phyloP scores from a whole-genome alignment of 805 yeast species.

The Pichia nakasei region DNA sequence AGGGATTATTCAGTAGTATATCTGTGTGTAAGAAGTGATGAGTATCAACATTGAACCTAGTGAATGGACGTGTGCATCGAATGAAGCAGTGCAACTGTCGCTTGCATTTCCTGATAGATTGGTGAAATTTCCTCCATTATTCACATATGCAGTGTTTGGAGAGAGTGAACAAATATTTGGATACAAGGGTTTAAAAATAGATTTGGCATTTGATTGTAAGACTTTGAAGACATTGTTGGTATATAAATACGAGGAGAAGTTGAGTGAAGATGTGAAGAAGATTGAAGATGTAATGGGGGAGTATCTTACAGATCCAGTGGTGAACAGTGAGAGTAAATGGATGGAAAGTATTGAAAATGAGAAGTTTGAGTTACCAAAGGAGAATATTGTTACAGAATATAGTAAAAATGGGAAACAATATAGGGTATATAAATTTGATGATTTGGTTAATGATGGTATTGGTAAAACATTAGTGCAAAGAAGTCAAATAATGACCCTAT shows the following conservation, averaged over 20 bases:
- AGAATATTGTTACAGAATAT: slow-evolving; percentile 17
- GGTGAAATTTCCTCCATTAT: slow-evolving; percentile 61
- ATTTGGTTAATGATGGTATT: slow-evolving; percentile 26
- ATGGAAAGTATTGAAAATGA: slow-evolving; percentile 44
- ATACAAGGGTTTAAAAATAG: slow-evolving; percentile 58
- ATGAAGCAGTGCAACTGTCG: slow-evolving; percentile 53
- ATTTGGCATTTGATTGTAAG: slow-evolving; percentile 62
- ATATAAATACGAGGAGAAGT: slow-evolving; percentile 43
- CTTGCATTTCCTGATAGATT: slow-evolving; percentile 48
- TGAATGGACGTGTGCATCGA: slow-evolving; percentile 70
- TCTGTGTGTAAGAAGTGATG: neutral
- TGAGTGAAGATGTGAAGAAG: slow-evolving; percentile 47
- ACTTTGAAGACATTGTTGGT: slow-evolving; percentile 68
- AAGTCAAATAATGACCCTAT: slow-evolving; percentile 68
- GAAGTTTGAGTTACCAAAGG: slow-evolving; percentile 25
- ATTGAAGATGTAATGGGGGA: slow-evolving; percentile 45
- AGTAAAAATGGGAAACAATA: slow-evolving; percentile 30
- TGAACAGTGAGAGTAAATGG: slow-evolving; percentile 66
- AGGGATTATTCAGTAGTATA: neutral
- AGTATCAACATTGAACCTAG: slow-evolving; percentile 16
- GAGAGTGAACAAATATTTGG: slow-evolving; percentile 87
- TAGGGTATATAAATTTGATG: slow-evolving; percentile 43
- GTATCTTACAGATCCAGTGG: slow-evolving; percentile 51
- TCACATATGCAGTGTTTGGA: slow-evolving; percentile 92
- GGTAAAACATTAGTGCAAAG: slow-evolving; percentile 53